Conservation (phyloP, 2,329 filamentous ascomycete species). For the Zymoseptoria ardabiliae region DNA sequence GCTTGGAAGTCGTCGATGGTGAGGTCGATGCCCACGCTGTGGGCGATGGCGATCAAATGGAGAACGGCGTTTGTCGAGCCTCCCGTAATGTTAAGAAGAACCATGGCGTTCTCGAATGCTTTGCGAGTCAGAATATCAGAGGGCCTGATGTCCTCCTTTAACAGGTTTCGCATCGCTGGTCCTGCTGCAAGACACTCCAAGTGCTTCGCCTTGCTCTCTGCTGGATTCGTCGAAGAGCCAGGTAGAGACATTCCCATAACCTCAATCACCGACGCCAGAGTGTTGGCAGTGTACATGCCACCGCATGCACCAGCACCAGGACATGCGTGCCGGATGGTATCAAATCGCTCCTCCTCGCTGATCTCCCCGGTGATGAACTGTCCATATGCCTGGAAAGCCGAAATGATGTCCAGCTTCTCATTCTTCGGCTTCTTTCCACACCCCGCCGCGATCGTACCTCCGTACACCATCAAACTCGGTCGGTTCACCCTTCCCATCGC, state of each 20-base stretch:
- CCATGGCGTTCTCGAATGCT: slow-evolving; percentile 46
- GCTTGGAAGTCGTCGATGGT: slow-evolving; percentile 46
- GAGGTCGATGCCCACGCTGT: slow-evolving; percentile 44
- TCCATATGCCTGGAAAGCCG: slow-evolving; percentile 95
- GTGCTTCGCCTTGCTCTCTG: slow-evolving; percentile 44
- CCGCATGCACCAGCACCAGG: slow-evolving; percentile 77
- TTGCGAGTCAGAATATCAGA: slow-evolving; percentile 43
- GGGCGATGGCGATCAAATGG: slow-evolving; percentile 45
- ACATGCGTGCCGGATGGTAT: slow-evolving; percentile 89
- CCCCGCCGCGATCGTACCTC: slow-evolving; percentile 86
- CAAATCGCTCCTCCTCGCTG: slow-evolving; percentile 81
- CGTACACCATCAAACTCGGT: slow-evolving; percentile 95
- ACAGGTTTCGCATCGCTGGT: slow-evolving; percentile 43
- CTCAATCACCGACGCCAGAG: slow-evolving; percentile 46
- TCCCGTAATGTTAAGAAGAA: slow-evolving; percentile 44
- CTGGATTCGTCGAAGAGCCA: slow-evolving; percentile 45
- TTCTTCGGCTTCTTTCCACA: slow-evolving; percentile 70
- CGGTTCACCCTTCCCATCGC: slow-evolving; percentile 94
- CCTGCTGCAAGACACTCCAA: slow-evolving; percentile 44
- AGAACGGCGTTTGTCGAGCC: slow-evolving; percentile 47
- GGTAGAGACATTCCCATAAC: slow-evolving; percentile 46
- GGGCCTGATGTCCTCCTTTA: slow-evolving; percentile 45
- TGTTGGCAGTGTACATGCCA: slow-evolving; percentile 60
- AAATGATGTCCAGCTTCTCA: slow-evolving; percentile 74
- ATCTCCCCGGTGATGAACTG: slow-evolving; percentile 91